These are phyloP conservation scores for Massariosphaeria phaeospora DNA, from an alignment of 495 filamentous ascomycete genomes.

Conservation along the genomic window DNA sequence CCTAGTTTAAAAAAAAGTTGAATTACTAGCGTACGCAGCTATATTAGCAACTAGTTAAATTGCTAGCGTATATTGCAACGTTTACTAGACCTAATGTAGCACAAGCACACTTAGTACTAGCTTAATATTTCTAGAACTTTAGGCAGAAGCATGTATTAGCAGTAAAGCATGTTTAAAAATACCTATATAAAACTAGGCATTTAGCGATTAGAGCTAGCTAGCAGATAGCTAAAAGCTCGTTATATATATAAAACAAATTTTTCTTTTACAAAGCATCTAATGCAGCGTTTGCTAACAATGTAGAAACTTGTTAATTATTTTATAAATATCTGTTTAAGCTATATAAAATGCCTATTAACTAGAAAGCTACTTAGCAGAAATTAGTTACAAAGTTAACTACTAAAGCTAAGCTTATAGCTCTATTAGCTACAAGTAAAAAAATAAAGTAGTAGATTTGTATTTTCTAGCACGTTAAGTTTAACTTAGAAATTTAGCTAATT, in stretches of 20 bases:
- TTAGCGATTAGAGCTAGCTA: constrained; percentile 1
- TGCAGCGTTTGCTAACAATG: constrained; percentile 15
- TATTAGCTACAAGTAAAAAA: constrained; percentile 24
- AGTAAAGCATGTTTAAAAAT: background rate
- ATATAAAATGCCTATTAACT: constrained; percentile 29
- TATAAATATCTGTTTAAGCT: constrained; percentile 32
- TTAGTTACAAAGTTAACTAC: constrained; percentile 37
- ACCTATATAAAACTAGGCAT: constrained; percentile 4
- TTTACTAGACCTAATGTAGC: constrained; percentile 11
- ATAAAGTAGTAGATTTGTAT: constrained; percentile 4
- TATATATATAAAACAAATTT: background rate
- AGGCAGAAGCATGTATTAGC: constrained; percentile 1
- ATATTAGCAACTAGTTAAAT: background rate
- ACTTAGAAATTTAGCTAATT: background rate
- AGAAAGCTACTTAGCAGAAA: constrained; percentile 31
- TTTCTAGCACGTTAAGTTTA: constrained; percentile 4
- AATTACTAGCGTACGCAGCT: background rate
- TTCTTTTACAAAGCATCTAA: constrained; percentile 15
- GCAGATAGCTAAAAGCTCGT: background rate
- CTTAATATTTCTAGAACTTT: constrained; percentile 6
- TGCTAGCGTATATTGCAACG: background rate
- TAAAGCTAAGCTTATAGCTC: constrained; percentile 31
- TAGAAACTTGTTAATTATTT: constrained; percentile 4
- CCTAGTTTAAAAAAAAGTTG: background rate
- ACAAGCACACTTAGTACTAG: constrained; percentile 1